Conservation (phyloP, 192 early-diverging fungal genomes). For the Coemansia sp. region DNA sequence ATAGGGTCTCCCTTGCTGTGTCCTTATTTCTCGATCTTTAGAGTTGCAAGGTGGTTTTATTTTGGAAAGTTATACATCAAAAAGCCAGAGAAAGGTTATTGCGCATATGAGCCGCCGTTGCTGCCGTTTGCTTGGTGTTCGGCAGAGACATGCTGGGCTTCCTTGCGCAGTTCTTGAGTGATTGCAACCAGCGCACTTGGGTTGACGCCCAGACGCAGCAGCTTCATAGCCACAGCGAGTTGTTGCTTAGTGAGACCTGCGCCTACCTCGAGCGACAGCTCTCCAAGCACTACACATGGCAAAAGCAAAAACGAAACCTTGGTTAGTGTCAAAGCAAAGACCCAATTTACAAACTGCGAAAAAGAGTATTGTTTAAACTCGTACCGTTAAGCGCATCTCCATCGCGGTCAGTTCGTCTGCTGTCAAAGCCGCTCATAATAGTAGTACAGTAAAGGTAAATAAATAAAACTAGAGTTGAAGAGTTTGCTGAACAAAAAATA, state of each 20-base stretch:
- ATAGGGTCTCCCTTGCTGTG: no score
- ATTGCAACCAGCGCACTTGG: constrained; percentile 46
- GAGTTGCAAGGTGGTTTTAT: no score
- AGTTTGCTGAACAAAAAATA: background rate
- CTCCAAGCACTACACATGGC: constrained; percentile 37
- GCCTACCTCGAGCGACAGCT: constrained; percentile 35
- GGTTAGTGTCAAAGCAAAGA: background rate
- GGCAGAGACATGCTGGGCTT: constrained; percentile 13
- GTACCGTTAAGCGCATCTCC: constrained; percentile 14
- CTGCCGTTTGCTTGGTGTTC: background rate
- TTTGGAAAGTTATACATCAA: background rate
- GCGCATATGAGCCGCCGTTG: background rate
- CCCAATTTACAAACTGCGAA: constrained; percentile 1
- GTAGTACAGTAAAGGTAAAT: background rate
- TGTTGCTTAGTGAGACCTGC: constrained; percentile 46
- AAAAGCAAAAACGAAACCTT: background rate
- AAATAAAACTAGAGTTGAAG: background rate
- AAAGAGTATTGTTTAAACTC: no score
- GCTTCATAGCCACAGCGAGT: constrained; percentile 36
- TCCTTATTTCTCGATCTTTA: no score
- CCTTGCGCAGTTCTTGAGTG: constrained; percentile 45
- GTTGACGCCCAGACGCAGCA: constrained; percentile 48
- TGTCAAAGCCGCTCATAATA: constrained; percentile 6
- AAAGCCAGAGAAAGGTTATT: background rate
- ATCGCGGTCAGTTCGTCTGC: constrained; percentile 9